Base-by-base conservation (phyloP, 495 filamentous ascomycete genomes). In the Annulohypoxylon stygium region DNA sequence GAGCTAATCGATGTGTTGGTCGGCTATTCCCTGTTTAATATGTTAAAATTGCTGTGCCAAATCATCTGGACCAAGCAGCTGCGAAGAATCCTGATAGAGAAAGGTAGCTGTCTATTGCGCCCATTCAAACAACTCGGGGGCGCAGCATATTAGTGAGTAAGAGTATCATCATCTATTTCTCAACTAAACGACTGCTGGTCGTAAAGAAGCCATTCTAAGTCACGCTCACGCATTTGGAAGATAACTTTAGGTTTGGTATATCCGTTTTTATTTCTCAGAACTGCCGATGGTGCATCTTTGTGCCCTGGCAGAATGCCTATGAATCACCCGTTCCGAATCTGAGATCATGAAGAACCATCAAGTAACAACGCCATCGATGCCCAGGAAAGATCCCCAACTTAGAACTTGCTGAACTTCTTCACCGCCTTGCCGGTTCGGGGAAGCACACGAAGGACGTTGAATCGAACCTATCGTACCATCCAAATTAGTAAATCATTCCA, bases 371-470 rank as follows among this genome's bases (percentile, higher is more conserved):
- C 84, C 84, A 79, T 78, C 81, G 81, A 85, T 85, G 83, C 83
- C 83, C 80, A 80, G 81, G 78, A 73, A 77, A 83, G 81, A 71
- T 75, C 74, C 80, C 78, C 64, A 76, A 69, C 82, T 86, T 97
- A 99, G 90, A 98, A 99, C 88, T 98, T 98, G 87, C 83, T 85
- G 89, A 99, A 99, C 82, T 90, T 82, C 93, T 99, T 99, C 84
- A 98, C 94, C 71, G 89, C 88, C 90, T 98, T 97, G 83, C 95
- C 95, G 73, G 95, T 97, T 82, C 93, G 90, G 81, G 96, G 96
- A 78, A 97, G 92, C 70, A 98, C 96, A 79, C 95, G 94, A 79
- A 99, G 92, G 79, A 95, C 92, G 88, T 99, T 99, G 93, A 99
- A 99, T 76, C 96, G 96, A 76, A 99, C 93, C 95, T 98, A 65